phyloP scores from a whole-genome alignment of 2,329 filamentous ascomycete genomes.

The Pyrenophora graminea region DNA sequence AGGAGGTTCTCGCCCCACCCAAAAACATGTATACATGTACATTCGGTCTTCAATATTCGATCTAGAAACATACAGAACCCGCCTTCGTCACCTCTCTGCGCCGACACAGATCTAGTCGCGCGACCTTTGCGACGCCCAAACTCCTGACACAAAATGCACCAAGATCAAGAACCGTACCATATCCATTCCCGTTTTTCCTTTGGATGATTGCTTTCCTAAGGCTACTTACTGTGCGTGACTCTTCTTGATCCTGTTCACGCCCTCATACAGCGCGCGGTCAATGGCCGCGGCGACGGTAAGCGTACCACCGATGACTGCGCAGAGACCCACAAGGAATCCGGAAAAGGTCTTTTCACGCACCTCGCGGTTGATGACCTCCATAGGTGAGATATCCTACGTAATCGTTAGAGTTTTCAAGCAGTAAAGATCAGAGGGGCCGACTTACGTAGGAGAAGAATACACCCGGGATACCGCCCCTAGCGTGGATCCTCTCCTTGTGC shows the following conservation, averaged over 20 bases:
- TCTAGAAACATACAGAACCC: slow-evolving; percentile 7
- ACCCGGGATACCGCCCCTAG: slow-evolving; percentile 88
- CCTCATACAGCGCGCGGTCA: slow-evolving; percentile 90
- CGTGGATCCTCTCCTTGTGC: slow-evolving; percentile 89
- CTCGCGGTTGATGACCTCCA: slow-evolving; percentile 99
- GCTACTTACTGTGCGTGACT: slow-evolving; percentile 63
- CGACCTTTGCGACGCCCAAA: slow-evolving; percentile 3
- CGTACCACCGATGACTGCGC: slow-evolving; percentile 91
- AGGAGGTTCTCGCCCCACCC: not conserved
- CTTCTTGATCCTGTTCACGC: slow-evolving; percentile 83
- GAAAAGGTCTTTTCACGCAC: slow-evolving; percentile 85
- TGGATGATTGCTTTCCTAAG: not conserved
- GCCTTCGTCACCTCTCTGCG: no score
- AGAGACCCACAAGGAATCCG: slow-evolving; percentile 90
- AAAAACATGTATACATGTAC: no score
- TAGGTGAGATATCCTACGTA: slow-evolving; percentile 90
- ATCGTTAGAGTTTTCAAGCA: slow-evolving; percentile 11
- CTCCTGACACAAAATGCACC: slow-evolving; percentile 10
- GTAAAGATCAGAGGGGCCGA: slow-evolving; percentile 24
- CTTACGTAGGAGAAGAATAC: slow-evolving; percentile 98
- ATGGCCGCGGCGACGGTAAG: slow-evolving; percentile 93
- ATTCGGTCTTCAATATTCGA: not conserved
- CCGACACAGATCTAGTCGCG: not conserved
- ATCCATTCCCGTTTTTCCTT: not conserved
- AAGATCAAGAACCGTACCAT: not conserved